Evolutionary conservation across 441 rosid genomes (phyloP), one percentile per base, ranked within the genome.

Genomic region (Pelargonium hybrid): DNA sequence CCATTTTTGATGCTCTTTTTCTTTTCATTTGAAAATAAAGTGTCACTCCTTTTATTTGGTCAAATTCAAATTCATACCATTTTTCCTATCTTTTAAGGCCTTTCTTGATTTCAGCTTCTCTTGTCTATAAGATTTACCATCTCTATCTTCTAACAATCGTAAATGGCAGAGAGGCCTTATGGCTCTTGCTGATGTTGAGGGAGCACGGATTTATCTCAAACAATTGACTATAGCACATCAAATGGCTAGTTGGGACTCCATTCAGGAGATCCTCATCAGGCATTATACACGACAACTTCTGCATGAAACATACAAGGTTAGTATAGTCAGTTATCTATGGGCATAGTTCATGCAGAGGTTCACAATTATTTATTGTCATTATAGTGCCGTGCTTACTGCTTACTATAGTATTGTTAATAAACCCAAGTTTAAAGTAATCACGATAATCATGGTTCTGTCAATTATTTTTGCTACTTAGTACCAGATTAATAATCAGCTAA

Each of bases 101-200:
- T 7, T 20, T 48, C 54, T 48, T 48, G 17, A 14, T n/a, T 48
- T 48, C 17, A n/a, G 54, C 10, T 18, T 56, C 23, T 56, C 8
- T 9, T 56, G 62, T 20, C 11, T 5, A 20, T 20, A 15, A 17
- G 10, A 56, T 56, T 56, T 56, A 56, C 62, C 25, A 56, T 56
- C 25, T 56, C 26, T 56, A 8, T 56, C 62, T 56, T 20, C 62
- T 56, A 56, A 47, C 15, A 56, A 70, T 72, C 37, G 4, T 48
- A 69, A 59, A 74, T 70, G 73, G 50, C 96, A 94, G 97, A 90
- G 95, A 80, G 88, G 98, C 77, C 87, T 94, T 69, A 87, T 94
- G 92, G 99, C 97, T 81, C 87, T 94, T 74, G 97, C 97, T 63
- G 96, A 94, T 84, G 91, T 94, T 21, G 97, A 94, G 85, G 97